A percentile compares a stretch with the other conserved stretches of the same genome.
Evolutionary conservation across 306 rosid genomes (phyloP).

Genomic region (Begonia masoniana): DNA sequence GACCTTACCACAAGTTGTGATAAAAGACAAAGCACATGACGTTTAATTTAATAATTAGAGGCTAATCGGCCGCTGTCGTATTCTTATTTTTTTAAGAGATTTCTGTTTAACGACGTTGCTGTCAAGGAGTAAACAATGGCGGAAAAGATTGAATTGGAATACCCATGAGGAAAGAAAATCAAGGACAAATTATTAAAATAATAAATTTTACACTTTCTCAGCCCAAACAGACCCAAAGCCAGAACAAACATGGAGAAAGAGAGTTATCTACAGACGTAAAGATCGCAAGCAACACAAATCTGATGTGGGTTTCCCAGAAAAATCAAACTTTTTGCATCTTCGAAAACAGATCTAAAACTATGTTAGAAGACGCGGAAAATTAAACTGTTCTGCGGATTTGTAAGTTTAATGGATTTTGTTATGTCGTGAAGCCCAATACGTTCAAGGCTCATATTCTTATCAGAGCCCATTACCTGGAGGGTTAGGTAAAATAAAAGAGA

Average conservation of each 20-base stretch:
- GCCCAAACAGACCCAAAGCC: not conserved
- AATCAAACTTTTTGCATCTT: no score
- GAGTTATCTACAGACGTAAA: not conserved
- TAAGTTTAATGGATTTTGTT: no score
- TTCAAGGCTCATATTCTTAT: no score
- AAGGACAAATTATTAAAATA: no score
- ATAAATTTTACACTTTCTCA: not conserved
- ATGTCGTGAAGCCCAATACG: no score
- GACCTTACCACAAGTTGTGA: not conserved
- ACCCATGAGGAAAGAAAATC: not conserved
- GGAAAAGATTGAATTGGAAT: not conserved
- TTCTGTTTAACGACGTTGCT: not conserved
- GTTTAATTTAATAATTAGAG: not conserved
- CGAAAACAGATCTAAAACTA: no score
- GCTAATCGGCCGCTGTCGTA: not conserved
- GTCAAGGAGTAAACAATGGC: constrained; percentile 1
- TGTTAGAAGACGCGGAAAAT: no score
- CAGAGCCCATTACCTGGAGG: no score
- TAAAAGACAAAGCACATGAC: constrained; percentile 5
- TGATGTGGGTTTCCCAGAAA: no score
- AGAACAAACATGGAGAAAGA: not conserved
- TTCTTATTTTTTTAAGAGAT: not conserved
- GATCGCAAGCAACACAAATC: not conserved
- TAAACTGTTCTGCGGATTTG: no score
- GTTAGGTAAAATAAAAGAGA: no score